Base-by-base conservation (phyloP, 192 early-diverging fungal genomes). In the Umbelopsis ramanniana region DNA sequence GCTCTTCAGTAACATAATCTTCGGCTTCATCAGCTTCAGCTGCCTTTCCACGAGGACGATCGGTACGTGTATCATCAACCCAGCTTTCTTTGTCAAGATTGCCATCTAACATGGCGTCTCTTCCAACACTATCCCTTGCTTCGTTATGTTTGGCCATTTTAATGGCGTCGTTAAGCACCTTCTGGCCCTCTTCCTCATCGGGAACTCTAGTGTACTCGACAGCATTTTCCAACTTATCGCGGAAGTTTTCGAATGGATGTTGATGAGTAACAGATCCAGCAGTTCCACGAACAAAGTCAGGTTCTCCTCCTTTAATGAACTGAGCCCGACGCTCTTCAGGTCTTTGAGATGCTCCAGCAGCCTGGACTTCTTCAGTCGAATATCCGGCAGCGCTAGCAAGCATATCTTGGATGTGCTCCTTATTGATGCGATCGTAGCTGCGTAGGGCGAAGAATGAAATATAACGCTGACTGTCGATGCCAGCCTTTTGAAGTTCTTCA, bases 361-460 rank as follows among this genome's bases (percentile, higher is more conserved):
- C 70, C 14, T 72, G 63, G 17, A 72, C 70, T 11, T 48, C 40
- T 10, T 43, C 48, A 23, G 19, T 14, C 12, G 70, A 40, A 35
- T 74, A 74, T 14, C 79, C 79, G 21, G 68, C 75, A 12, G 52
- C 70, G 17, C 9, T 17, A 19, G 70, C 46, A 6, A 81, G 38
- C 19, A 76, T 33, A 12, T 80, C 38, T 26, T 74, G 68, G 4
- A 82, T 37, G 17, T 68, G 43, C 17, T 24, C 23, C 17, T 63
- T 81, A 35, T 82, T 83, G 69, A 96, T 89, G 43, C 91, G 84
- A 74, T 94, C 93, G 68, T 91, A 92, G 66, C 88, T 92, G 48
- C 94, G 85, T 52, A 96, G 85, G 8, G 89, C 87, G 77, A 85
- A 91, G 87, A 96, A 95, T 11, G 83, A 83, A 71, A 95, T 93